Conservation (phyloP, 2,329 filamentous ascomycete genomes). For the Aspergillus fumigatiaffinis region DNA sequence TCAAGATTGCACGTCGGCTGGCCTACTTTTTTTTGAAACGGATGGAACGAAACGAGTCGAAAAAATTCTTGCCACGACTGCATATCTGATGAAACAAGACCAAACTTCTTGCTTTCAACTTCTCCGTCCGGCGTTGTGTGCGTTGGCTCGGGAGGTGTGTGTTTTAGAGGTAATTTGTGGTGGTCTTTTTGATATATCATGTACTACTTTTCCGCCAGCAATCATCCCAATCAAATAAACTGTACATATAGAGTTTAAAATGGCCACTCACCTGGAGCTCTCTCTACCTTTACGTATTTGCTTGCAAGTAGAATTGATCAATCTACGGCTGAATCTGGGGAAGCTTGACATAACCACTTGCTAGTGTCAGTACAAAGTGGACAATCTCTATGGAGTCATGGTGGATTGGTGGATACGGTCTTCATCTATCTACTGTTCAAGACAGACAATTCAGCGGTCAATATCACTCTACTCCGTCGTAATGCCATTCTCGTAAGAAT, state of each 20-base stretch:
- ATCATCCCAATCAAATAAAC: constrained; percentile 23
- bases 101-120: background rate
- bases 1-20: background rate
- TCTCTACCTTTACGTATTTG: too few species aligned
- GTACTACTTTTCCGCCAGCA: constrained; percentile 23
- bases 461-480: too few species aligned
- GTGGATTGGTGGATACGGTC: too few species aligned
- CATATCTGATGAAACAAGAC: background rate
- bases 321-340: too few species aligned
- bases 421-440: too few species aligned
- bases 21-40: background rate
- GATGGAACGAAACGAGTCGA: background rate
- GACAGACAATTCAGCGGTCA: too few species aligned
- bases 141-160: background rate
- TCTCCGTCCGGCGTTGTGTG: background rate
- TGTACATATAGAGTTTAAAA: constrained; percentile 30
- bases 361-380: too few species aligned
- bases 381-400: too few species aligned
- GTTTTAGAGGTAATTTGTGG: constrained; percentile 19
- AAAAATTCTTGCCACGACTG: too few species aligned
- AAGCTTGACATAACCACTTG: too few species aligned
- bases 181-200: constrained; percentile 30
- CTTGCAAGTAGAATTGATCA: too few species aligned
- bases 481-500: too few species aligned
- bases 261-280: constrained; percentile 17